phyloP scores from a whole-genome alignment of 371 early-diverging fungal genomes.

The Haplosporangium sp. region DNA sequence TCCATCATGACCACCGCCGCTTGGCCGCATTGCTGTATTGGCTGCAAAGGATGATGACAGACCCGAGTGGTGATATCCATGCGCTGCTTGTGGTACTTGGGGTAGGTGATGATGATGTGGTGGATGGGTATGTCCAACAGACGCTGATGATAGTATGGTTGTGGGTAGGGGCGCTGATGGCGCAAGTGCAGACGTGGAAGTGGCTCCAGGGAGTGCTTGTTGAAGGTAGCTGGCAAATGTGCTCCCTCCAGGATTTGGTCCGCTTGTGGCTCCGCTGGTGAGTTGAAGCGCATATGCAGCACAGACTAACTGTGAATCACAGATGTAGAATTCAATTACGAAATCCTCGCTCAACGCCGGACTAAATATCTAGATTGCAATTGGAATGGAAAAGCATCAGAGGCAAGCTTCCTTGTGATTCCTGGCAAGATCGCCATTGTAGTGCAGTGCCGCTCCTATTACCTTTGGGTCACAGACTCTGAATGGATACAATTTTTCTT shows the following conservation, averaged over 20 bases:
- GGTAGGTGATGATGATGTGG: background rate
- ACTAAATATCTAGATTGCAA: conserved; percentile 34
- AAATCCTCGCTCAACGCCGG: conserved; percentile 52
- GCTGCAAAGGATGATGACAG: too few species aligned
- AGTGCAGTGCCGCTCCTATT: background rate
- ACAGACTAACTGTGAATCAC: conserved; percentile 46
- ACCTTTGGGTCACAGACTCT: conserved; percentile 55
- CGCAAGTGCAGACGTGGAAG: conserved; percentile 4
- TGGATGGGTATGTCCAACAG: conserved; percentile 3
- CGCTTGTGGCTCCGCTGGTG: conserved; percentile 14
- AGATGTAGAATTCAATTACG: conserved; percentile 51
- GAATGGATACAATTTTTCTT: conserved; percentile 50
- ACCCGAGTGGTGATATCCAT: too few species aligned
- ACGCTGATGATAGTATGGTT: background rate
- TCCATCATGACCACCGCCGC: conserved; percentile 7
- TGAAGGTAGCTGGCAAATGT: conserved; percentile 22
- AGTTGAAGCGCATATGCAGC: conserved; percentile 52
- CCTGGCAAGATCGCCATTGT: background rate
- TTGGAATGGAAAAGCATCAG: background rate
- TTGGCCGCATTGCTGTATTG: background rate
- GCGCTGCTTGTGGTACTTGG: too few species aligned
- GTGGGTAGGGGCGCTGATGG: conserved; percentile 1
- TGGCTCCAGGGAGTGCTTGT: conserved; percentile 24
- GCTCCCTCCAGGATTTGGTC: conserved; percentile 6
- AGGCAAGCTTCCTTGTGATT: background rate